Evolutionary conservation across 352 stramenopile species (phyloP).

Genomic region (Thraustotheca clavata): DNA sequence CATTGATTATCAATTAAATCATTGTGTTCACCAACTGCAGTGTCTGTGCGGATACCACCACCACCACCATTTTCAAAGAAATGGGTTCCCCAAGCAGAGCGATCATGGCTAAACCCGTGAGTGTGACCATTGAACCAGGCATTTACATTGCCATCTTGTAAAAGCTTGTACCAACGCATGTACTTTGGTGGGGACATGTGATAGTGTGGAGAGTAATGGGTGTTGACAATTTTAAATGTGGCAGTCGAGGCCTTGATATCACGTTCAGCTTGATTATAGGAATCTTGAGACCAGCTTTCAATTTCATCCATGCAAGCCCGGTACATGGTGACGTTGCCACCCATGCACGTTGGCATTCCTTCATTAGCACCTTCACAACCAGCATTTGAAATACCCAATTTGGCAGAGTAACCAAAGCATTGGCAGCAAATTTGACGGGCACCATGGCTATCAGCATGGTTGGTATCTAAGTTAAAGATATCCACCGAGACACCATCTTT

Average conservation of each 20-base stretch:
- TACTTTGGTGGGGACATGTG: conserved; percentile 66
- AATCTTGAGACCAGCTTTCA: conserved; percentile 45
- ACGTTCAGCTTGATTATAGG: conserved; percentile 39
- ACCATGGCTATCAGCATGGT: conserved; percentile 77
- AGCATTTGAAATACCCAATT: conserved; percentile 34
- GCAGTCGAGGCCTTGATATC: conserved; percentile 46
- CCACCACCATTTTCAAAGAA: conserved; percentile 66
- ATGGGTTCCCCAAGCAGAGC: conserved; percentile 72
- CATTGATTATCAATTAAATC: conserved; percentile 34
- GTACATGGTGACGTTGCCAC: conserved; percentile 44
- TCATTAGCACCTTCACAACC: conserved; percentile 40
- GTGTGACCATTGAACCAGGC: conserved; percentile 70
- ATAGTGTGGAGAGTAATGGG: conserved; percentile 67
- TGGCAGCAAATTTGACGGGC: conserved; percentile 82
- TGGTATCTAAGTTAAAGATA: conserved; percentile 80
- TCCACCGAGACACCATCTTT: conserved; percentile 51
- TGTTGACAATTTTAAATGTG: conserved; percentile 67
- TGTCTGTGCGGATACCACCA: conserved; percentile 64
- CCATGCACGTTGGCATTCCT: conserved; percentile 41
- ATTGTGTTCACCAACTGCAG: conserved; percentile 25
- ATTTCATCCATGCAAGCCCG: conserved; percentile 52
- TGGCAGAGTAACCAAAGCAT: conserved; percentile 79
- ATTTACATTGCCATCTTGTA: conserved; percentile 37
- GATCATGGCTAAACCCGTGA: conserved; percentile 63
- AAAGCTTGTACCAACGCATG: conserved; percentile 46